Percentiles rank a stretch among this genome's conserved stretches.
Conservation (phyloP, 495 filamentous ascomycete genomes). For the Copromyces sp. region DNA sequence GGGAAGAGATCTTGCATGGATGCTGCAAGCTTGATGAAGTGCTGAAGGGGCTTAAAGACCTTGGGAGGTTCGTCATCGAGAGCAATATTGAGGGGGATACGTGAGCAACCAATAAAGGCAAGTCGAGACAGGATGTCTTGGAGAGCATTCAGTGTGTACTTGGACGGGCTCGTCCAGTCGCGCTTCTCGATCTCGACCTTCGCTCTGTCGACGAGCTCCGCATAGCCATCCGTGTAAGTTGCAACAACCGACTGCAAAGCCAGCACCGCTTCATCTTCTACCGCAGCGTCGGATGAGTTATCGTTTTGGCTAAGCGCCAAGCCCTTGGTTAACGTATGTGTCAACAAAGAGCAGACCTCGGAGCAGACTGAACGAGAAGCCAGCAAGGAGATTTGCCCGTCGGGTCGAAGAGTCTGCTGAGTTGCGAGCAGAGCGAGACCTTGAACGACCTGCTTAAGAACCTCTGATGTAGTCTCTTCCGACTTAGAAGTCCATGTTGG, state of each 20-base stretch:
- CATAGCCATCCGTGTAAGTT: slow-evolving; percentile 26
- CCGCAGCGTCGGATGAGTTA: slow-evolving; percentile 12
- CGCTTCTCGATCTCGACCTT: slow-evolving; percentile 20
- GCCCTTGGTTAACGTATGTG: slow-evolving; percentile 8
- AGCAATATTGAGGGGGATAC: slow-evolving; percentile 12
- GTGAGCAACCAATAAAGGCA: slow-evolving; percentile 26
- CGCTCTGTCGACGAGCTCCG: slow-evolving; percentile 9
- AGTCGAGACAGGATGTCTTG: slow-evolving; percentile 20
- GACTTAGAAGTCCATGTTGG: slow-evolving; percentile 27
- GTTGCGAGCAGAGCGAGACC: slow-evolving; percentile 29
- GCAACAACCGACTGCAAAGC: slow-evolving; percentile 29
- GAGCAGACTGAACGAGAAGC: slow-evolving; percentile 24
- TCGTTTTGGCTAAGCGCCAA: slow-evolving; percentile 24
- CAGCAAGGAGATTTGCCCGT: slow-evolving; percentile 14
- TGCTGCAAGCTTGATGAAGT: slow-evolving; percentile 14
- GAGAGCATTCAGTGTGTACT: slow-evolving; percentile 16
- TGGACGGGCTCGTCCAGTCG: slow-evolving; percentile 18
- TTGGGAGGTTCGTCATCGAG: background rate
- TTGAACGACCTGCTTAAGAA: slow-evolving; percentile 29
- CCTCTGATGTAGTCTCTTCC: slow-evolving; percentile 14
- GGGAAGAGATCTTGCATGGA: slow-evolving; percentile 20
- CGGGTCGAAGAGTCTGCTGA: slow-evolving; percentile 17
- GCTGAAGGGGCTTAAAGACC: slow-evolving; percentile 15
- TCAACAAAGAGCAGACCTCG: slow-evolving; percentile 24
- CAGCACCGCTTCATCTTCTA: slow-evolving; percentile 30